Base-by-base conservation (phyloP, 2,329 filamentous ascomycete species). In the Thelonectria discophora region DNA sequence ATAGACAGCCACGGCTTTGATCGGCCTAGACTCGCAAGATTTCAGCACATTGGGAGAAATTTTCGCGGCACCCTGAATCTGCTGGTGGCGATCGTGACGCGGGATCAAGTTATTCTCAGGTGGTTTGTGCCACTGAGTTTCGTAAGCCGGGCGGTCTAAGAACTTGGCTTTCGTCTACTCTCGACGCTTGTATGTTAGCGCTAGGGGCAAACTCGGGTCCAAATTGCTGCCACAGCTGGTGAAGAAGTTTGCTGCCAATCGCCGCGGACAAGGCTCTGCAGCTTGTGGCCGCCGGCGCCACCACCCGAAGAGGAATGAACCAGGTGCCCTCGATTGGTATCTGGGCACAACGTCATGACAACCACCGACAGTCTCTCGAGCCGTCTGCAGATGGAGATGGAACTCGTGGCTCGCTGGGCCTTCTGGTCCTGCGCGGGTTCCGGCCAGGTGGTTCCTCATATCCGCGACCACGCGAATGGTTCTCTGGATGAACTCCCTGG, bases 161-260 rank as follows among this genome's bases (percentile, higher is more conserved):
- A 37, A 37, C 34, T 37, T 42, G n/a, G 30, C 30, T 30, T 20
- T 32, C 46, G 27, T 30, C 27, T 30, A 46, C 12, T 15, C 34
- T 51, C 21, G 42, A 48, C 48, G 58, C 48, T 27, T 46, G 42
- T 48, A n/a, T n/a, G 20, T 53, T 61, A 56, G 53, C 30, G 53
- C 32, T 18, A 42, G 17, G 30, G 42, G 46, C 15, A 49, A 21
- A 27, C 21, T 55, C 34, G 34, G 53, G 43, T 51, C 48, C 24
- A 61, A 56, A 37, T 48, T 52, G 42, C 53, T 49, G 49, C 15
- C 43, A 18, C 24, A 20, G 37, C 21, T 21, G 52, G 54, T 60
- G 32, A 45, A 56, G 42, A 27, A 13, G 12, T 40, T 21, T 37
- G 34, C 15, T 37, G 34, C 15, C 34, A 37, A 11, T 37, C 15